Conservation (phyloP, 768 basidiomycete genomes). For the Dacryopinax primogenitus region DNA sequence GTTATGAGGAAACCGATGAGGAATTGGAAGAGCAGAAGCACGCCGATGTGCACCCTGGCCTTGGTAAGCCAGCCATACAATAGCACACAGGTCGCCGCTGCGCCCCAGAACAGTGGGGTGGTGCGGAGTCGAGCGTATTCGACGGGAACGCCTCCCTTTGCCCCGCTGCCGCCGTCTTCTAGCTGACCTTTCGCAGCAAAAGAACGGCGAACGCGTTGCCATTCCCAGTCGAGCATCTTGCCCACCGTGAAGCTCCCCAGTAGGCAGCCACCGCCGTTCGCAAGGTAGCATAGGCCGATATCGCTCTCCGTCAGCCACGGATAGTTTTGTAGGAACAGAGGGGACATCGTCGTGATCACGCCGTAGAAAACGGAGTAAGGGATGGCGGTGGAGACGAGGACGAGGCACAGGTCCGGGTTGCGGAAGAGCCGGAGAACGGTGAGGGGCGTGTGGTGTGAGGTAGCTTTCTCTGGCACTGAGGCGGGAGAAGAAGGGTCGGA, state of each 20-base stretch:
- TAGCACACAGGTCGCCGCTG: conserved; percentile 14
- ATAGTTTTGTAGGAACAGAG: conserved; percentile 47
- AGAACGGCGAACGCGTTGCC: conserved; percentile 30
- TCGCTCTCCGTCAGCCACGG: conserved; percentile 46
- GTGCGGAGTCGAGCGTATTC: conserved; percentile 23
- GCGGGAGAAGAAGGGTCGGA: not conserved
- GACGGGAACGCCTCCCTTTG: conserved; percentile 21
- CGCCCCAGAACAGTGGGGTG: conserved; percentile 17
- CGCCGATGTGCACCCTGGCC: conserved; percentile 19
- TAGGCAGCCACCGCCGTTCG: conserved; percentile 58
- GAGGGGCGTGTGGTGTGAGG: conserved; percentile 28
- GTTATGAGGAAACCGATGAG: conserved; percentile 18
- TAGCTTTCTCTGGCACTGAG: not conserved
- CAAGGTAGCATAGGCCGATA: conserved; percentile 66
- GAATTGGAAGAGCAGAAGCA: conserved; percentile 24
- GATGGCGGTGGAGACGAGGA: conserved; percentile 43
- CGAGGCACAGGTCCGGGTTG: conserved; percentile 43
- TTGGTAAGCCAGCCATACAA: conserved; percentile 24
- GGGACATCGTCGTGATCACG: conserved; percentile 47
- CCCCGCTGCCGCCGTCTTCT: conserved; percentile 15
- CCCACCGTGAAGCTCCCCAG: conserved; percentile 49
- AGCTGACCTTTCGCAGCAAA: conserved; percentile 16
- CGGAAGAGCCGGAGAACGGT: conserved; percentile 42
- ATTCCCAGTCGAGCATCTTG: conserved; percentile 53
- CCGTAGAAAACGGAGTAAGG: conserved; percentile 47